phyloP scores from a whole-genome alignment of 805 yeast genomes.

The Barnettozyma sp. region DNA sequence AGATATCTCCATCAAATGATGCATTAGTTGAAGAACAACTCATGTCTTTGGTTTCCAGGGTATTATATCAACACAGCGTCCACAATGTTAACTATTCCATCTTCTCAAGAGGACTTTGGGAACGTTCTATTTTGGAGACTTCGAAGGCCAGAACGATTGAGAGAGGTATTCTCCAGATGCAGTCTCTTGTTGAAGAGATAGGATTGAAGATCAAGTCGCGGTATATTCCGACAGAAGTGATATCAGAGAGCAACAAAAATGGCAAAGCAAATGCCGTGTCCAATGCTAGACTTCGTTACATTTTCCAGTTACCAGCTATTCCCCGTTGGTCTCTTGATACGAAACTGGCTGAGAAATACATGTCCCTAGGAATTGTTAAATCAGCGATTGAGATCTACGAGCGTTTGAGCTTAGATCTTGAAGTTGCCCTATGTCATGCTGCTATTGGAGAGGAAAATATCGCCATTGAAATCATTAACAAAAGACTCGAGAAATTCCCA shows the following conservation, averaged over 20 bases:
- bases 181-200: constrained; percentile 81
- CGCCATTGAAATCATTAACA: constrained; percentile 54
- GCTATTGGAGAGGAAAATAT: constrained; percentile 66
- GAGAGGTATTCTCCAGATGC: constrained; percentile 90
- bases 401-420: constrained; percentile 66
- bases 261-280: constrained; percentile 17
- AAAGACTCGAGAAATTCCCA: constrained; percentile 50
- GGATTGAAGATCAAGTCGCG: constrained; percentile 59
- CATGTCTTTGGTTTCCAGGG: constrained; percentile 66
- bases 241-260: constrained; percentile 15
- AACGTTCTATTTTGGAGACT: constrained; percentile 78
- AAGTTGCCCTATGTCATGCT: constrained; percentile 86
- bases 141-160: constrained; percentile 80
- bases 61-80: constrained; percentile 45
- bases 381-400: constrained; percentile 89
- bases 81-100: constrained; percentile 60
- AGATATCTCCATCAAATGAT: constrained; percentile 65
- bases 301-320: constrained; percentile 67
- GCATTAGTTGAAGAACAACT: constrained; percentile 75
- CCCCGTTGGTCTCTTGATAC: constrained; percentile 86
- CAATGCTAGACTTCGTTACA: constrained; percentile 54
- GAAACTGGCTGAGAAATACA: constrained; percentile 74
- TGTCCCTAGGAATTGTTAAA: constrained; percentile 76
- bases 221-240: constrained; percentile 37
- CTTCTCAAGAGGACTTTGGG: constrained; percentile 82